Evolutionary conservation across 768 basidiomycete species (phyloP).

Genomic region (Sistotremastrum suecicum): DNA sequence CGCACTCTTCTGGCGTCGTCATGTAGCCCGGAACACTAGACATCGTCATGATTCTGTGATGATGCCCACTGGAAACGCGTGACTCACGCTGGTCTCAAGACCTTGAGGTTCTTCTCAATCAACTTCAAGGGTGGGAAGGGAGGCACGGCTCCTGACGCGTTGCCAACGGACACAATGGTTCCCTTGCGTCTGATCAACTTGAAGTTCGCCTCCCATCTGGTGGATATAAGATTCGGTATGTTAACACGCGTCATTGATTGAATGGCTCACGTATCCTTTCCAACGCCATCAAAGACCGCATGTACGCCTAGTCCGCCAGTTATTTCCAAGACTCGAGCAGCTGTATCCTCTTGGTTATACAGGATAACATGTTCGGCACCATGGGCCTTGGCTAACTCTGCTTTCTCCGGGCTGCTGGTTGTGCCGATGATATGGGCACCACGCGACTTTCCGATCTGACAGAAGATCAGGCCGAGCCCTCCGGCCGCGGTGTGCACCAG

Average conservation of each 20-base stretch:
- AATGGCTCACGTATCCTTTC: slow-evolving; percentile 72
- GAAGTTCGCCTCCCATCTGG: slow-evolving; percentile 68
- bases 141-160: slow-evolving; percentile 75
- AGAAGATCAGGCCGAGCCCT: slow-evolving; percentile 60
- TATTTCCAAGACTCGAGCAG: slow-evolving; percentile 55
- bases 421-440: slow-evolving; percentile 92
- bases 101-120: slow-evolving; percentile 66
- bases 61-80: not conserved
- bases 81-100: slow-evolving; percentile 61
- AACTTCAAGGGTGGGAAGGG: slow-evolving; percentile 66
- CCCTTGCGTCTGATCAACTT: slow-evolving; percentile 74
- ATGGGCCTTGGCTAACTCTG: slow-evolving; percentile 56
- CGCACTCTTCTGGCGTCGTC: slow-evolving; percentile 57
- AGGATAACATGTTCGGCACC: slow-evolving; percentile 85
- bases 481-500: slow-evolving; percentile 89
- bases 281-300: slow-evolving; percentile 91
- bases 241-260: slow-evolving; percentile 1
- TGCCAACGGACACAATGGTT: slow-evolving; percentile 81
- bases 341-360: slow-evolving; percentile 62
- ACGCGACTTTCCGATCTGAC: slow-evolving; percentile 52
- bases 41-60: slow-evolving; percentile 1
- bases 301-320: slow-evolving; percentile 74
- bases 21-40: slow-evolving; percentile 58
- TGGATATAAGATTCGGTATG: not conserved
- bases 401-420: slow-evolving; percentile 76